Evolutionary conservation across 495 filamentous ascomycete genomes (phyloP), one percentile per base, ranked within the genome.

Genomic region (Neurospora pannonica): DNA sequence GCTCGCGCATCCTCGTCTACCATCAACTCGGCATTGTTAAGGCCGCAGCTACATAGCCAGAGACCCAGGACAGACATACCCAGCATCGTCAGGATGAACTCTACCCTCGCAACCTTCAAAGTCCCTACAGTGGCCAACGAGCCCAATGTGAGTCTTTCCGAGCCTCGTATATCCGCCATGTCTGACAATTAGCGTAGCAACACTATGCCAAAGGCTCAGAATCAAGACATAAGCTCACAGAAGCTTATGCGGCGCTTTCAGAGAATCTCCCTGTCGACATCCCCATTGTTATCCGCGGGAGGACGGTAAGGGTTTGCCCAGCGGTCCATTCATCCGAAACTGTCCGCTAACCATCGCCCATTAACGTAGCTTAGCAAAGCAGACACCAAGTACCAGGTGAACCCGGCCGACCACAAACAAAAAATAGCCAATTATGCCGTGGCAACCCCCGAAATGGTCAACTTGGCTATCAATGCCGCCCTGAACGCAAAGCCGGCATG

Each of bases 91-190:
- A 81, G 67, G 46, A 77, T 79, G 78, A 67, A 67, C 54, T 77
- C 84, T 69, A 80, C 81, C 13, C 75, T 94, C 70, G 94, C 94
- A 43, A 86, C 89, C 67, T 98, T 98, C 87, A 97, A 92, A 84
- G 88, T 94, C 34, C 96, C 96, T 67, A 91, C 89, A 75, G 88
- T 97, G 73, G 86, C 91, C 77, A 99, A 99, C 78, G 96, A 99
- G 83, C 93, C 93, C 24, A 99, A 97, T 80, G 96, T 97, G 85
- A 80, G 93, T 86, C 62, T 40, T 42, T 62, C 28, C 38, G 3
- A 7, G 36, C 19, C 67, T 39, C 38, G 8, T 19, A 70, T 60
- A 21, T 17, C 19, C 21, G 48, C 4, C 67, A 31, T 36, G 31
- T 71, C 77, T 84, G 48, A 86, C 74, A 71, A 31, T 28, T 3